Conservation (phyloP, 441 rosid species). For the Viola pubescens region DNA sequence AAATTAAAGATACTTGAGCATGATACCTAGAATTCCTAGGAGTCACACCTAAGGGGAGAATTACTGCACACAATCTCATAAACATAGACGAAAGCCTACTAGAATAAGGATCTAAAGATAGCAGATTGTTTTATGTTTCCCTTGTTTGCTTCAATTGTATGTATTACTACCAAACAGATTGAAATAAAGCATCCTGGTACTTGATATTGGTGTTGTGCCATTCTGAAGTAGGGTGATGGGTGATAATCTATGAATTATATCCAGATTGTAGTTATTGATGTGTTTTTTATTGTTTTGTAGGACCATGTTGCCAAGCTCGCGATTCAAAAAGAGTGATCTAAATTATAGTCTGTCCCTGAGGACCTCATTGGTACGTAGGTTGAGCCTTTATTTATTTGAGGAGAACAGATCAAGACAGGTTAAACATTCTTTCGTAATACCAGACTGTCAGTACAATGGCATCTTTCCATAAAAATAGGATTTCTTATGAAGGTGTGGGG, state of each 20-base stretch:
- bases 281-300: conserved; percentile 36
- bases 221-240: no score
- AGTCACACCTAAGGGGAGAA: no score
- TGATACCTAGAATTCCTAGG: no score
- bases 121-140: no score
- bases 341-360: conserved; percentile 12
- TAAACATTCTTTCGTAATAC: conserved; percentile 24
- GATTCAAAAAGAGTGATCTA: conserved; percentile 62
- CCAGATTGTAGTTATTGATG: background rate
- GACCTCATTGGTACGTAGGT: conserved; percentile 6
- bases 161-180: no score
- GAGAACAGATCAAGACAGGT: conserved; percentile 14
- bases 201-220: no score
- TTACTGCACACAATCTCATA: no score
- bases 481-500: conserved; percentile 10
- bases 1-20: no score
- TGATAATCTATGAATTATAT: background rate
- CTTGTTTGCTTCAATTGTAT: no score
- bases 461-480: conserved; percentile 13
- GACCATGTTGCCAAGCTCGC: conserved; percentile 78
- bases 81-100: no score
- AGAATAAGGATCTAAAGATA: no score
- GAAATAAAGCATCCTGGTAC: no score
- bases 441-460: conserved; percentile 12
- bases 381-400: conserved; percentile 8